A percentile compares a stretch with the other conserved stretches of the same genome.
Conservation (phyloP, 2,329 filamentous ascomycete species). For the Lomentospora prolificans region DNA sequence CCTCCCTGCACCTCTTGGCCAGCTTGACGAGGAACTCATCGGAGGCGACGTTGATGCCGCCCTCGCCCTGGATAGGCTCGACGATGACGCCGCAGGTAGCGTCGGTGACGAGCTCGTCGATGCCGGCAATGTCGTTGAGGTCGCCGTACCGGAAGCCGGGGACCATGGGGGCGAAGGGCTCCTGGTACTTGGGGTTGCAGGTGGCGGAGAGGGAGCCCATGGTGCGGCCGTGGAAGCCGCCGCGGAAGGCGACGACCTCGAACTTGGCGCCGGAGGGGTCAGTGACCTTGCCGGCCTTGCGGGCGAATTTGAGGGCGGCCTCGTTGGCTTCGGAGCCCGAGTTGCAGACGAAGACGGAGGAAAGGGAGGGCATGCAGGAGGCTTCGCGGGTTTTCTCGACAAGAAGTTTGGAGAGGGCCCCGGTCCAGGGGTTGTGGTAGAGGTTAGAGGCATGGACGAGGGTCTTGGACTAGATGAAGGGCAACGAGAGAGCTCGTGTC, state of each 20-base stretch:
- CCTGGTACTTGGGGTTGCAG: slow-evolving; percentile 95
- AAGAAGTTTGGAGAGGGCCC: slow-evolving; percentile 74
- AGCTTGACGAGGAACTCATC: slow-evolving; percentile 77
- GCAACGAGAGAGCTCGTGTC: too few species aligned
- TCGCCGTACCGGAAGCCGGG: slow-evolving; percentile 82
- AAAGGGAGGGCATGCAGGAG: slow-evolving; percentile 72
- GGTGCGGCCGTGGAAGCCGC: slow-evolving; percentile 91
- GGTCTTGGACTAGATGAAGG: slow-evolving; percentile 46
- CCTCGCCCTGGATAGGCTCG: slow-evolving; percentile 96
- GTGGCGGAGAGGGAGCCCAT: slow-evolving; percentile 95
- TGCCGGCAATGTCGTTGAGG: slow-evolving; percentile 66
- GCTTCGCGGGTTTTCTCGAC: slow-evolving; percentile 71
- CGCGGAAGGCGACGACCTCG: slow-evolving; percentile 83
- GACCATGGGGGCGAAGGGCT: slow-evolving; percentile 89
- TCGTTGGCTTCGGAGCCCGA: slow-evolving; percentile 96
- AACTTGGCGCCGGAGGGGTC: slow-evolving; percentile 64
- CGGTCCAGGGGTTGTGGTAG: slow-evolving; percentile 95
- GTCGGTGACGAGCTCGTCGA: slow-evolving; percentile 67
- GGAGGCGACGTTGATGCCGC: slow-evolving; percentile 76
- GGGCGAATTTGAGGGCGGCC: slow-evolving; percentile 91
- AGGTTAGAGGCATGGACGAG: slow-evolving; percentile 91
- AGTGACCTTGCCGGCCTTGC: slow-evolving; percentile 73
- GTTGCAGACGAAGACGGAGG: slow-evolving; percentile 86
- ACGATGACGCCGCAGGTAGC: slow-evolving; percentile 90
- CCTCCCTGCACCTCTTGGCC: slow-evolving; percentile 73